Conservation (phyloP, 2,329 filamentous ascomycete species). For the Neopestalotiopsis sp. region DNA sequence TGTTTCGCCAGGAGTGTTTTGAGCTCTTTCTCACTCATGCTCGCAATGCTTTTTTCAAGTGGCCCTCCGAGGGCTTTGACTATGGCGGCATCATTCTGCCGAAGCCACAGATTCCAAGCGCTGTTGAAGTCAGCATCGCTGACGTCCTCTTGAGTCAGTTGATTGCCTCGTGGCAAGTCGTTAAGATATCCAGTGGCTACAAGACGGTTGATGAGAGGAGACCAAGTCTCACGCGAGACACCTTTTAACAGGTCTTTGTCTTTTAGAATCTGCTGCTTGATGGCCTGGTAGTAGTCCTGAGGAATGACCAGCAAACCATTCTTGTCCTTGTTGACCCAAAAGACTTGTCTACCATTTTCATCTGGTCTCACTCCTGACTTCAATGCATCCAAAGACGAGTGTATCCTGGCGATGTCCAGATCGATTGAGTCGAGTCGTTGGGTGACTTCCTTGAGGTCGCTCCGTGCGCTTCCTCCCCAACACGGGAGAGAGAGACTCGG, state of each 20-base stretch:
- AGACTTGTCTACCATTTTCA: background rate
- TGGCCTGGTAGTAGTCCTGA: slow-evolving; percentile 4
- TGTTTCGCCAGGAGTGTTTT: slow-evolving; percentile 35
- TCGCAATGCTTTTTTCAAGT: background rate
- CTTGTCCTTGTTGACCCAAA: slow-evolving; percentile 6
- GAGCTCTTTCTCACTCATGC: slow-evolving; percentile 32
- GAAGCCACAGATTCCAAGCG: slow-evolving; percentile 59
- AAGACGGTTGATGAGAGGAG: slow-evolving; percentile 9
- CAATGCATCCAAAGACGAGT: background rate
- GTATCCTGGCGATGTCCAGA: background rate
- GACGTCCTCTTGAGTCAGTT: background rate
- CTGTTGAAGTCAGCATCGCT: slow-evolving; percentile 32
- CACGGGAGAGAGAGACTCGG: background rate
- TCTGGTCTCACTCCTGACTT: background rate
- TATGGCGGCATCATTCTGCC: slow-evolving; percentile 48
- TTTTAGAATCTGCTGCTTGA: background rate
- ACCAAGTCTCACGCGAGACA: slow-evolving; percentile 2
- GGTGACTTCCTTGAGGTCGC: background rate
- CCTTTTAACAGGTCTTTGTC: slow-evolving; percentile 7
- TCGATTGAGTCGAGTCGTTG: background rate
- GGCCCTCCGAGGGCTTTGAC: slow-evolving; percentile 38
- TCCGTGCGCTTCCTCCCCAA: background rate
- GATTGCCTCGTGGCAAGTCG: background rate
- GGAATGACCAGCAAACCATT: background rate
- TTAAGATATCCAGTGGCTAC: slow-evolving; percentile 5